Evolutionary conservation across 176 grass and related monocot genomes (phyloP), one percentile per base, ranked within the genome.

Genomic region (Carex pumila): DNA sequence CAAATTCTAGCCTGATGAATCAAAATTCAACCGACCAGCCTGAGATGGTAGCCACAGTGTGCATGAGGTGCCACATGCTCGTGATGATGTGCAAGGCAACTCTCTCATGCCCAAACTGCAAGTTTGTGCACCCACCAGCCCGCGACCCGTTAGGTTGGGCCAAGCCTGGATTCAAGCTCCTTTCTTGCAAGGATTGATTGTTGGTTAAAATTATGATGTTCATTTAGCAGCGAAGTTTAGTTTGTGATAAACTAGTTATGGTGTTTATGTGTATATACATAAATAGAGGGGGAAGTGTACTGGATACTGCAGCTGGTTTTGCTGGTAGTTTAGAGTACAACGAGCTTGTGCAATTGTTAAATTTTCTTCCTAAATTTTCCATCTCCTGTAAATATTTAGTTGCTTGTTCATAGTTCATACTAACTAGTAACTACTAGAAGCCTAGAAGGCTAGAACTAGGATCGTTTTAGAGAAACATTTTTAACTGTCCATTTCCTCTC

Each of bases 161-260:
- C 54, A 91, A 92, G 84, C 95, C 91, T 2, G 87, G 85, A 0
- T 85, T 92, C 30, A 91, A 90, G 83, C 84, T 90, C 6, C 87
- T 97, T 52, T 93, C 90, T 62, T 94, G 90, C 90, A 87, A 85
- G 85, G 95, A 97, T 84, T 90, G 39, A 67, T 65, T 52, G 22
- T 17, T 82, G 59, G 62, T 82, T 65, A 62, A 80, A 80, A 34
- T 62, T 12, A 83, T 66, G 45, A 68, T 4, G 62, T 50, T 68
- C 73, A 78, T 83, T 82, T 15, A 66, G 62, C 55, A 69, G 62
- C 41, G 3, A 65, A 34, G 41, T 83, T 83, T 66, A 66, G 61
- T 64, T 64, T 83, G 62, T 32, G 41, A 66, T 83, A 63, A 66
- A 15, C 45, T 81, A 64, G 61, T 31, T 12, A 66, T 54, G 81